Percentiles rank a stretch among this genome's conserved stretches.
Evolutionary conservation across 768 basidiomycete species (phyloP).

Genomic region (Tylopilus rubrobrunneus): DNA sequence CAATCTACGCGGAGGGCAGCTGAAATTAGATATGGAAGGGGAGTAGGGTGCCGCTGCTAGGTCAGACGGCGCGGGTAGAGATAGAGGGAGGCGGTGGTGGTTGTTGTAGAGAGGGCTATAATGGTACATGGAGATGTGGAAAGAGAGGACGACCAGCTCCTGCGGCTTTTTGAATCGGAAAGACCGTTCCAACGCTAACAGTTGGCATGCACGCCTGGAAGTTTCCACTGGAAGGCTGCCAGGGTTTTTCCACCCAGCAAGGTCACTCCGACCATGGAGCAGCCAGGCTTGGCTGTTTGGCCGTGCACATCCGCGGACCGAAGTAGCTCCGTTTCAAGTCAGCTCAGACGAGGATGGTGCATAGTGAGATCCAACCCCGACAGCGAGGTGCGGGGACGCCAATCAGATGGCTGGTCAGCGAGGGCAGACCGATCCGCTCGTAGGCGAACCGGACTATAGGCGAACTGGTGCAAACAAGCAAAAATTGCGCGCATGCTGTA

Average conservation of each 20-base stretch:
- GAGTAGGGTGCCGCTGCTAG: not conserved
- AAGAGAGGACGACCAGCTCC: not conserved
- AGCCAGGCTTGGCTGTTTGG: not conserved
- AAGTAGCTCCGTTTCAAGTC: not conserved
- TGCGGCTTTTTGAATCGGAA: not conserved
- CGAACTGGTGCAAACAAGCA: not conserved
- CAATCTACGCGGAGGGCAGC: not conserved
- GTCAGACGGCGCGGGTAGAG: not conserved
- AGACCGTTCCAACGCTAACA: constrained; percentile 10
- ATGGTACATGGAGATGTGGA: not conserved
- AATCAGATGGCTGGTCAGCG: no score
- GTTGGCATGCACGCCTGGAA: not conserved
- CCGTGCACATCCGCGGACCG: not conserved
- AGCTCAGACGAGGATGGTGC: no score
- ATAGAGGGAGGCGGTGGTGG: no score
- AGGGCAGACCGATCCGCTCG: not conserved
- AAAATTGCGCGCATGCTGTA: not conserved
- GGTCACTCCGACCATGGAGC: not conserved
- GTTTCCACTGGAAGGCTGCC: not conserved
- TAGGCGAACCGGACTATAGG: not conserved
- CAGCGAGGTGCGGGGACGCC: no score
- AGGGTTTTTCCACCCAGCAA: not conserved
- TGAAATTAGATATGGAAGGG: no score
- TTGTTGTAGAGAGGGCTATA: not conserved
- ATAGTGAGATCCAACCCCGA: no score